Percentiles rank a stretch among this genome's conserved stretches.
These are phyloP conservation scores for Wolfiporia cocos DNA, from an alignment of 1,284 basidiomycete species.

Conservation along the genomic window DNA sequence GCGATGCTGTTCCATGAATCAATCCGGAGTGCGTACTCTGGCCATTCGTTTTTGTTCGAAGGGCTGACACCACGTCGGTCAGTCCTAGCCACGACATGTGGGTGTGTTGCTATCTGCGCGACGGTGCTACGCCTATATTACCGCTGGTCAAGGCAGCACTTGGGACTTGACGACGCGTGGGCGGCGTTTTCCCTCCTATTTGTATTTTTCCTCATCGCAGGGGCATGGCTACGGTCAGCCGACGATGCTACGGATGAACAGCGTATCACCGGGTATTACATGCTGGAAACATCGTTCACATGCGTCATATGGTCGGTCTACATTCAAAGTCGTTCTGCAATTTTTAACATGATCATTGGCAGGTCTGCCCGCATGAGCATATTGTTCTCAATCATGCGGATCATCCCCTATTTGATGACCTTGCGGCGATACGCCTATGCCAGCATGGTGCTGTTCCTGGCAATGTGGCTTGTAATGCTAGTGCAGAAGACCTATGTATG, in stretches of 20 bases:
- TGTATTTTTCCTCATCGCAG: constrained; percentile 17
- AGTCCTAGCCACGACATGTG: constrained; percentile 21
- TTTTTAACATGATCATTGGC: too few relatives aligned
- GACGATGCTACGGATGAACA: constrained; percentile 6
- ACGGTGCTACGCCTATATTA: constrained; percentile 22
- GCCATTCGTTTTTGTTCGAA: neutral
- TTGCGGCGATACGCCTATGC: constrained; percentile 15
- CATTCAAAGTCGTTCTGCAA: too few relatives aligned
- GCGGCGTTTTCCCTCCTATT: constrained; percentile 18
- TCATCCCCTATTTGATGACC: constrained; percentile 21
- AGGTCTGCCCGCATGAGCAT: constrained; percentile 27
- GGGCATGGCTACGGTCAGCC: constrained; percentile 19
- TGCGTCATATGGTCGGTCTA: constrained; percentile 21
- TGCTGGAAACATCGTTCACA: constrained; percentile 21
- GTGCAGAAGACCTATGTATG: constrained; percentile 21
- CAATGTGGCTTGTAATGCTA: constrained; percentile 22
- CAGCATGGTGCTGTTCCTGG: constrained; percentile 15
- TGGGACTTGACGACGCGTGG: constrained; percentile 27
- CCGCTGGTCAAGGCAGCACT: constrained; percentile 16
- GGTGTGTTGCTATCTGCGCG: constrained; percentile 15
- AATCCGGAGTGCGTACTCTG: constrained; percentile 11
- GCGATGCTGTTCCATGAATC: constrained; percentile 12
- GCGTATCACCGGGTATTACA: constrained; percentile 25
- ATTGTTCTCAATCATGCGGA: constrained; percentile 23
- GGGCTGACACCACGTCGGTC: neutral